Conservation (phyloP, 2,329 filamentous ascomycete genomes). For the Dactylellina leptospora region DNA sequence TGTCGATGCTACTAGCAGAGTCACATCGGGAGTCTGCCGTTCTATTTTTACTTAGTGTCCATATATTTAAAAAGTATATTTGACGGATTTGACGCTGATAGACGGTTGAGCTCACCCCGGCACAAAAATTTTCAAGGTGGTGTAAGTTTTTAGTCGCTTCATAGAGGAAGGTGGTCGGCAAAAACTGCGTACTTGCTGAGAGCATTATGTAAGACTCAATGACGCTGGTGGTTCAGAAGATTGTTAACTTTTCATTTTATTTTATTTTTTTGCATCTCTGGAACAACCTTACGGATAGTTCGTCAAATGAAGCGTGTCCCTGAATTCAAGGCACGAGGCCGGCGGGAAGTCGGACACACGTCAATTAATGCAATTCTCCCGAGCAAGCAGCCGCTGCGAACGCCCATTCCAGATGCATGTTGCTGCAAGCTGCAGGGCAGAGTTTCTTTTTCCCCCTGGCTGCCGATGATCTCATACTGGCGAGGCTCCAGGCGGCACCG, state of each 20-base stretch:
- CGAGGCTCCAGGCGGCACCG: slow-evolving; percentile 12
- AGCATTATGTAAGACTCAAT: background rate
- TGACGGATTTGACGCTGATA: slow-evolving; percentile 26
- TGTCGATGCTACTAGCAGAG: background rate
- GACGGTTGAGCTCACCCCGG: slow-evolving; percentile 7
- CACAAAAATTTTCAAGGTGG: background rate
- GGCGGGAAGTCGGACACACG: slow-evolving; percentile 38
- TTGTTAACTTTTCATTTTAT: too few species aligned
- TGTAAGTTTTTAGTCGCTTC: background rate
- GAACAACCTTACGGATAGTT: background rate
- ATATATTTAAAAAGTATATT: slow-evolving; percentile 11
- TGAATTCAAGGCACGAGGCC: slow-evolving; percentile 23
- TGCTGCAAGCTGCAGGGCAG: background rate
- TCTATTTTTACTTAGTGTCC: slow-evolving; percentile 25
- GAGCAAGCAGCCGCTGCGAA: slow-evolving; percentile 45
- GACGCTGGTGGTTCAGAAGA: too few species aligned
- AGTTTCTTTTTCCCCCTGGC: too few species aligned
- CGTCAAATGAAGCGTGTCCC: slow-evolving; percentile 12
- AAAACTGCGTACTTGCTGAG: background rate
- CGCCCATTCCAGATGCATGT: slow-evolving; percentile 22
- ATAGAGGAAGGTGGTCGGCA: slow-evolving; percentile 17
- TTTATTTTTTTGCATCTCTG: background rate
- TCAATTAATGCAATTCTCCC: slow-evolving; percentile 36
- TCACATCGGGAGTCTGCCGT: slow-evolving; percentile 26
- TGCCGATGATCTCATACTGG: slow-evolving; percentile 44